These are phyloP conservation scores for Geotrichum aggregatum DNA, from an alignment of 1,139 yeast species.

Conservation along the genomic window DNA sequence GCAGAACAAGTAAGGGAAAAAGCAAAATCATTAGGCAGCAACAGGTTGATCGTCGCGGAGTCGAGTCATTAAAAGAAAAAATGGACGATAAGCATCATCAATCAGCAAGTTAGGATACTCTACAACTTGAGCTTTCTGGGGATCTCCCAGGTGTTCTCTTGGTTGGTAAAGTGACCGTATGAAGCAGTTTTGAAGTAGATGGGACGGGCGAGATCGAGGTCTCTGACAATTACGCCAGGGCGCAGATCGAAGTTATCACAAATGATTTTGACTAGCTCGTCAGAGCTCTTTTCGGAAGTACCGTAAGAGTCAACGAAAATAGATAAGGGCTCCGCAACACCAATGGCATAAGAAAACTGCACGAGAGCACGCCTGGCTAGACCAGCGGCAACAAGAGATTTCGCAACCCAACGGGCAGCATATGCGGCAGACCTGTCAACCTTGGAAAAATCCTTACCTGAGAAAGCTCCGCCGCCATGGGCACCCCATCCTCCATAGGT, in stretches of 20 bases:
- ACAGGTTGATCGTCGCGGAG: conserved; percentile 18
- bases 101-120: conserved; percentile 23
- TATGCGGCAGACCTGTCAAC: conserved; percentile 99
- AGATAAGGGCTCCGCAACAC: conserved; percentile 99
- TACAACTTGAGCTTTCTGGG: conserved; percentile 84
- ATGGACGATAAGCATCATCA: background rate
- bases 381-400: conserved; percentile 90
- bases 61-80: conserved; percentile 15
- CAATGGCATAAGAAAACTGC: conserved; percentile 98
- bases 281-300: conserved; percentile 84
- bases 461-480: conserved; percentile 99
- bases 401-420: conserved; percentile 99
- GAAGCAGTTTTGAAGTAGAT: conserved; percentile 98
- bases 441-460: conserved; percentile 99
- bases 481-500: conserved; percentile 99
- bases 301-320: conserved; percentile 97
- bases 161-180: conserved; percentile 99
- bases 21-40: conserved; percentile 18
- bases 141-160: conserved; percentile 96
- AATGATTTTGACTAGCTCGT: conserved; percentile 85
- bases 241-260: conserved; percentile 94
- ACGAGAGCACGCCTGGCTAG: conserved; percentile 96
- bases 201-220: conserved; percentile 96
- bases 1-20: conserved; percentile 4
- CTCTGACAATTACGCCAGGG: conserved; percentile 98